Conservation (phyloP, 2,329 filamentous ascomycete species). For the Sporothrix luriei region DNA sequence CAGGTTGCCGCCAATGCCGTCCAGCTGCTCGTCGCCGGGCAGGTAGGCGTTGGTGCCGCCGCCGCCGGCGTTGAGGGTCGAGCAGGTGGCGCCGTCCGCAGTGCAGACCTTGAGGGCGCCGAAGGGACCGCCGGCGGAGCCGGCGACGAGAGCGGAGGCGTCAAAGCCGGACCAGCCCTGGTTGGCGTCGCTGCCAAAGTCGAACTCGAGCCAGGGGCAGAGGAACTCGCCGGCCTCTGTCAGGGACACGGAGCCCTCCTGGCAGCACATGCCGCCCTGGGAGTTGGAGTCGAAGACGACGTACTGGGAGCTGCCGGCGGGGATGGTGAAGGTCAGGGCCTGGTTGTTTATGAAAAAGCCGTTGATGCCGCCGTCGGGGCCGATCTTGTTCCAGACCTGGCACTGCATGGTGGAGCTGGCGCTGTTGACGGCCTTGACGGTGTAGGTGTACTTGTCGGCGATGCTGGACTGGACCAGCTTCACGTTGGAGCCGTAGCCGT, state of each 20-base stretch:
- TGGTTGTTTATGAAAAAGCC: constrained; percentile 51
- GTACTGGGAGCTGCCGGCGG: constrained; percentile 44
- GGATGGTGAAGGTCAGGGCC: constrained; percentile 49
- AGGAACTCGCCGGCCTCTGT: constrained; percentile 49
- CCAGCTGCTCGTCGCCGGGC: constrained; percentile 41
- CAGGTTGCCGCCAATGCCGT: constrained; percentile 46
- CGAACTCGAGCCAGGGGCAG: constrained; percentile 55
- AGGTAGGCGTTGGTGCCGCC: constrained; percentile 44
- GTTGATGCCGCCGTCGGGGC: constrained; percentile 48
- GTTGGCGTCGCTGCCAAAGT: constrained; percentile 52
- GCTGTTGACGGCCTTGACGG: constrained; percentile 47
- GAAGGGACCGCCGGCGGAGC: constrained; percentile 44
- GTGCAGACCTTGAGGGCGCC: constrained; percentile 48
- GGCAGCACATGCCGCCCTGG: constrained; percentile 55
- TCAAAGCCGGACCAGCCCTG: constrained; percentile 55
- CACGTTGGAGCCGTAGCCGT: constrained; percentile 56
- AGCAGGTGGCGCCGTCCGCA: constrained; percentile 40
- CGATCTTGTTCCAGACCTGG: constrained; percentile 58
- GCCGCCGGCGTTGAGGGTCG: constrained; percentile 42
- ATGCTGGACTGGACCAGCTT: constrained; percentile 47
- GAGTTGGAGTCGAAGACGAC: constrained; percentile 52
- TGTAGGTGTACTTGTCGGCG: constrained; percentile 50
- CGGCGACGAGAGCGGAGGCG: constrained; percentile 53
- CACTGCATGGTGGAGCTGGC: constrained; percentile 43
- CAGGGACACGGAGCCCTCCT: constrained; percentile 41